These are phyloP conservation scores for Petunia secreta DNA, from an alignment of 257 asterid species.

Conservation along the genomic window DNA sequence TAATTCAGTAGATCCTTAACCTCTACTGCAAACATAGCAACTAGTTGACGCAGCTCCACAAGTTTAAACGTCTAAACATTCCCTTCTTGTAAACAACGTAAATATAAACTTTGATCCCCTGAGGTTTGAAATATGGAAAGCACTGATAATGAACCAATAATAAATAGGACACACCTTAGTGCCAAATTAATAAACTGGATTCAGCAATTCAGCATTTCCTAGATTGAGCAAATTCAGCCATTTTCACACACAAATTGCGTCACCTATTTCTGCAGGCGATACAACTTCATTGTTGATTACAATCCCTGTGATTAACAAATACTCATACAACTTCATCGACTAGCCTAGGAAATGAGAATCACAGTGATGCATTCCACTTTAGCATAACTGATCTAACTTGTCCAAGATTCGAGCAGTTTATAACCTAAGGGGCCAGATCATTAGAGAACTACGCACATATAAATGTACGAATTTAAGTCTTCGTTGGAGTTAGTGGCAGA, in stretches of 20 bases:
- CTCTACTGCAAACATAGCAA: too few species aligned
- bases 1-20: too few species aligned
- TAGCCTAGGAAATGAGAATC: neutral
- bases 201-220: neutral
- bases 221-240: conserved; percentile 35
- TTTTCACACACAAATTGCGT: conserved; percentile 91
- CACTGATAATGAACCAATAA: neutral
- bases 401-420: neutral
- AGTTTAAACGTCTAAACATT: neutral
- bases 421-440: neutral
- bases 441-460: neutral
- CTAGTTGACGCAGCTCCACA: too few species aligned
- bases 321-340: neutral
- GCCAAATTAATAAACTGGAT: too few species aligned
- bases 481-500: conserved; percentile 51
- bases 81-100: neutral
- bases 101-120: neutral
- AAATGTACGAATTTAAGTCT: conserved; percentile 35
- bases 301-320: neutral
- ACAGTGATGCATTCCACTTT: neutral
- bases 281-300: conserved; percentile 43
- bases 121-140: too few species aligned
- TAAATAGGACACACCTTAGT: neutral
- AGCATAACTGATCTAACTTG: neutral
- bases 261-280: conserved; percentile 92